A percentile compares a stretch with the other conserved stretches of the same genome.
Conservation (phyloP, 2,329 filamentous ascomycete genomes). For the Fusarium solani-melongenae region DNA sequence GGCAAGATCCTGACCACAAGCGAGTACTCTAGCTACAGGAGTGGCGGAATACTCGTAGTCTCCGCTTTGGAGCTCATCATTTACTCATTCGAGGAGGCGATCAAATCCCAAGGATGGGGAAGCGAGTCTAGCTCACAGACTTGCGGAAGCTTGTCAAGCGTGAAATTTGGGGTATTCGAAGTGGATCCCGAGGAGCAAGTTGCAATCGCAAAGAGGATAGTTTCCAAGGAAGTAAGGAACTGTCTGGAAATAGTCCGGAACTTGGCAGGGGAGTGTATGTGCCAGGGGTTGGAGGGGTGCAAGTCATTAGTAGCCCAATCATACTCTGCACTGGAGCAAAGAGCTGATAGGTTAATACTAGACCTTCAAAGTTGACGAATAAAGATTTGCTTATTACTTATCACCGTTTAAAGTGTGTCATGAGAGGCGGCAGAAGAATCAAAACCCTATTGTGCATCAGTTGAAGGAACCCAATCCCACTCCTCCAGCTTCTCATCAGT, state of each 20-base stretch:
- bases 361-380: neutral
- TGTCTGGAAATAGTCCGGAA: neutral
- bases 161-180: slow-evolving; percentile 4
- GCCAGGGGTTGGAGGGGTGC: neutral
- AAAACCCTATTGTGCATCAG: neutral
- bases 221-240: neutral
- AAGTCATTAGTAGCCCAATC: neutral
- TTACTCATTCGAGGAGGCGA: neutral
- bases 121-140: neutral
- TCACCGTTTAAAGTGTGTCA: neutral
- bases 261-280: neutral
- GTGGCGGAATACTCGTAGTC: neutral
- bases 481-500: neutral
- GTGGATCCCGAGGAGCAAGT: neutral
- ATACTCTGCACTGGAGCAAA: neutral
- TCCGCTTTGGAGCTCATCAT: slow-evolving; percentile 6
- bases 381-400: neutral
- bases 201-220: neutral
- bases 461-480: neutral
- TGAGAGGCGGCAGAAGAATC: neutral
- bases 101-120: neutral
- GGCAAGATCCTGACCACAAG: neutral
- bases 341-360: neutral
- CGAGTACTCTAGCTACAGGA: neutral
- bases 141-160: neutral